These are phyloP conservation scores for Myxozyma udenii DNA, from an alignment of 805 yeast species.

Conservation along the genomic window DNA sequence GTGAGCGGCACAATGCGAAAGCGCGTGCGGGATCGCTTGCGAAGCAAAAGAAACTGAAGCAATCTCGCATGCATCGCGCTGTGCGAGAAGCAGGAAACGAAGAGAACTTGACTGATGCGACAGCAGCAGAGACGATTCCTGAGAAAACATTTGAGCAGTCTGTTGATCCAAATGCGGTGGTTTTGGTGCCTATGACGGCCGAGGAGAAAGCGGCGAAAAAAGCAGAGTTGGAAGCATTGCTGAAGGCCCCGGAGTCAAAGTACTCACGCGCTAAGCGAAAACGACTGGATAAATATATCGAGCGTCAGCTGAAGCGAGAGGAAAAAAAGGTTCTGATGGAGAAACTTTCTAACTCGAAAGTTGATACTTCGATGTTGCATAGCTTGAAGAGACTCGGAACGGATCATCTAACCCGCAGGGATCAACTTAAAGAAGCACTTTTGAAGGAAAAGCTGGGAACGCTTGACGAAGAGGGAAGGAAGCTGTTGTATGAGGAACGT, in stretches of 20 bases:
- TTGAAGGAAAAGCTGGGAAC: conserved; percentile 69
- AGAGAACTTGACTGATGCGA: not conserved
- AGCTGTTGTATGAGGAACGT: conserved; percentile 66
- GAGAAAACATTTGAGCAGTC: conserved; percentile 16
- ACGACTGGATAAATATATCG: conserved; percentile 86
- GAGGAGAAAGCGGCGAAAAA: conserved; percentile 65
- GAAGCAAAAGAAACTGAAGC: conserved; percentile 66
- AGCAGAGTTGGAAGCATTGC: conserved; percentile 57
- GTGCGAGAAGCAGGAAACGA: conserved; percentile 33
- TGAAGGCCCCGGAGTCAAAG: conserved; percentile 64
- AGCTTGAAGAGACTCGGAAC: conserved; percentile 78
- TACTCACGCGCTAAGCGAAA: conserved; percentile 66
- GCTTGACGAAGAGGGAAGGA: conserved; percentile 58
- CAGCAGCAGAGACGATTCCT: not conserved
- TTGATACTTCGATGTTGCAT: conserved; percentile 67
- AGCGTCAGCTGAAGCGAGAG: conserved; percentile 82
- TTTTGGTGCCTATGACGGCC: conserved; percentile 58
- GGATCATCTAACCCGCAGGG: conserved; percentile 64
- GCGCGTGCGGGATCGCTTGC: conserved; percentile 83
- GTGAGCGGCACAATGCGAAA: conserved; percentile 77
- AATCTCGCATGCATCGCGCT: conserved; percentile 66
- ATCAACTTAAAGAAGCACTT: conserved; percentile 71
- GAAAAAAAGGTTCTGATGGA: conserved; percentile 76
- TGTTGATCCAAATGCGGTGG: conserved; percentile 56
- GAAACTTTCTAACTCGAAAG: conserved; percentile 59